Percentiles rank a stretch among this genome's conserved stretches.
Evolutionary conservation across 768 basidiomycete genomes (phyloP).

Genomic region (Cytidiella melzeri): DNA sequence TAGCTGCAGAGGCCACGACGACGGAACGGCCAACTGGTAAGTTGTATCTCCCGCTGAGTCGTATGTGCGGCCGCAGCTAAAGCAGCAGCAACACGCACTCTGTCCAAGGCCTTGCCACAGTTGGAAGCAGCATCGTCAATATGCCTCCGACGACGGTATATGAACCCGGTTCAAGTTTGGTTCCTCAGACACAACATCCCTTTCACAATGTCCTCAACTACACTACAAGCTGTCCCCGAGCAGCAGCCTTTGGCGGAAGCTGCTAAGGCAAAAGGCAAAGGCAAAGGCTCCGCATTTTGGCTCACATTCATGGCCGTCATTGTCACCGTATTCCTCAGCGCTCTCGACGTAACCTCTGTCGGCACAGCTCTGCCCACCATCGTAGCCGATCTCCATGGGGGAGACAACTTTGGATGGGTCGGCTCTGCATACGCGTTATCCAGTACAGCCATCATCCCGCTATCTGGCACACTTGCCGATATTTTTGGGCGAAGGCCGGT

Average conservation of each 20-base stretch:
- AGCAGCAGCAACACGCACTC: too few species aligned
- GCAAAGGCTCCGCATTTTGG: constrained; percentile 18
- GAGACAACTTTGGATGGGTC: constrained; percentile 20
- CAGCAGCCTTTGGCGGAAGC: background rate
- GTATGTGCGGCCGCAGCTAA: too few species aligned
- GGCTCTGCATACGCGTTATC: constrained; percentile 31
- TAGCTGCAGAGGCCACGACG: too few species aligned
- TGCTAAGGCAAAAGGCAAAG: background rate
- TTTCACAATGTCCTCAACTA: background rate
- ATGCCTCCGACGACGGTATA: too few species aligned
- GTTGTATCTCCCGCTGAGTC: too few species aligned
- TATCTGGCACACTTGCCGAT: constrained; percentile 25
- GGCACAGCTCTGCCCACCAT: constrained; percentile 19
- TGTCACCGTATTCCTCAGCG: constrained; percentile 20
- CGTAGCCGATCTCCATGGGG: constrained; percentile 14
- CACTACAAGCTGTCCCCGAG: background rate
- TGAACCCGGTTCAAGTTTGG: too few species aligned
- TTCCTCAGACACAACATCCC: too few species aligned
- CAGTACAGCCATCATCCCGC: constrained; percentile 29
- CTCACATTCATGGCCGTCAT: constrained; percentile 17
- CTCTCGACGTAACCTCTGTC: constrained; percentile 17
- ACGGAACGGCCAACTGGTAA: too few species aligned
- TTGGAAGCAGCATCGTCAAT: too few species aligned
- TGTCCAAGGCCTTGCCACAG: too few species aligned
- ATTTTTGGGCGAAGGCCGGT: constrained; percentile 31